Base-by-base conservation (phyloP, 441 rosid species). In the Breynia disticha region DNA sequence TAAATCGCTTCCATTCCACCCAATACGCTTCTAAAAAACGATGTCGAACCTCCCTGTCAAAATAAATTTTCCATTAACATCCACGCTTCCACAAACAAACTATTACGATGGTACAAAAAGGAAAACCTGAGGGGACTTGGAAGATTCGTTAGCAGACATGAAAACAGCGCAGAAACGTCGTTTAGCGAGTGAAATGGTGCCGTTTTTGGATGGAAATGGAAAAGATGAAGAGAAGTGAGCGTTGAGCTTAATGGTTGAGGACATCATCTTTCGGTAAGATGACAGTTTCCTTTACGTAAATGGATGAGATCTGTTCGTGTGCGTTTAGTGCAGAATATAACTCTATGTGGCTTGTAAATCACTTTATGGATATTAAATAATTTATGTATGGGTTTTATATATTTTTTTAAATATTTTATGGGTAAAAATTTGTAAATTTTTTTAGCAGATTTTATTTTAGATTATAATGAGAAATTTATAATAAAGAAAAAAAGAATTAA, bases 11-110 rank as follows among this genome's bases (percentile, higher is more conserved):
- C 96, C 90, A 85, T 84, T 47, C 74, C 75, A 9, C 60, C 72
- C 67, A 87, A 70, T 14, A 75, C 95, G 61, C 78, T 78, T 60
- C 95, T 79, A 70, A 86, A 68, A 74, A 86, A 87, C 18, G 89
- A 75, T 39, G 79, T 86, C 48, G 63, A 66, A 28, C 35, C 35
- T 43, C 79, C 82, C 82, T 83, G 72, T 8, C 35, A 13, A 10
- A 14, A 10, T 14, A 14, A 18, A 7, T 50, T 15, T 11, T 5
- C 12, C 2, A n/a, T 28, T 28, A 28, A 3, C 35, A 28, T 28
- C 35, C 16, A 11, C 37, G 16, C 39, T 14, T 13, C n/a, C 35
- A 12, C 5, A 14, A 42, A 13, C n/a, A 11, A 54, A 13, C 15
- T 2, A 54, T 12, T 12, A 38, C 32, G 19, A 17, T n/a, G n/a